phyloP scores from a whole-genome alignment of 1,284 basidiomycete species.

The Cryptococcus sp. region DNA sequence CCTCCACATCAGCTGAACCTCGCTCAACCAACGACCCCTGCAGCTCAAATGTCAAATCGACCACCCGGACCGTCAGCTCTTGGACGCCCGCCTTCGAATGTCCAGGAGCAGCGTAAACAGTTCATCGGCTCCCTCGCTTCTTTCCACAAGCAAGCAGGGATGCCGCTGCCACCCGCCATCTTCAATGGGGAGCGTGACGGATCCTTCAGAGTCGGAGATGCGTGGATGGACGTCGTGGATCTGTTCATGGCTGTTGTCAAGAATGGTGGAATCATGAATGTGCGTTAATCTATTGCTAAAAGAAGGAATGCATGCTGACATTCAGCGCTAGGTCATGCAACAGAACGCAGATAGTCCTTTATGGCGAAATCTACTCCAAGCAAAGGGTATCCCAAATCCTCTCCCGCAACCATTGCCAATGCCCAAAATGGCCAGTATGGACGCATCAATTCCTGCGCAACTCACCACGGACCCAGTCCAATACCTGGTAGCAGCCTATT shows the following conservation, averaged over 20 bases:
- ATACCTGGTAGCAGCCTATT: constrained; percentile 39
- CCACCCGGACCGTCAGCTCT: constrained; percentile 6
- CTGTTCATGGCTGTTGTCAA: constrained; percentile 42
- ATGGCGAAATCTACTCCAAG: constrained; percentile 29
- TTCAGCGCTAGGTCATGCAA: constrained; percentile 14
- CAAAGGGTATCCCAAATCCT: constrained; percentile 33
- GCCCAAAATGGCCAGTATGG: constrained; percentile 25
- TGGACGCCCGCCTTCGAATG: constrained; percentile 6
- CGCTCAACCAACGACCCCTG: constrained; percentile 7
- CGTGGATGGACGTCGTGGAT: constrained; percentile 43
- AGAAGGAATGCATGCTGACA: neutral
- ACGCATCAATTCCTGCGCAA: constrained; percentile 21
- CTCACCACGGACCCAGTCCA: constrained; percentile 37
- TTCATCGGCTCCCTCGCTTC: constrained; percentile 35
- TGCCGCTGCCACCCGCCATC: constrained; percentile 34
- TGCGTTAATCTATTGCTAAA: constrained; percentile 9
- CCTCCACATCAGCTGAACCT: constrained; percentile 7
- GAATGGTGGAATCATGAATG: constrained; percentile 30
- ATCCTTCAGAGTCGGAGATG: constrained; percentile 36
- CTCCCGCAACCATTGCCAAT: constrained; percentile 33
- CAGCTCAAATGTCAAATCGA: constrained; percentile 2
- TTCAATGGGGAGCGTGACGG: constrained; percentile 45
- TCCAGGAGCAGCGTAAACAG: constrained; percentile 30
- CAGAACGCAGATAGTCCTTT: constrained; percentile 31
- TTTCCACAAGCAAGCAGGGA: constrained; percentile 30